A percentile compares a stretch with the other conserved stretches of the same genome.
These are phyloP conservation scores for Salvia splendens DNA, from an alignment of 257 asterid genomes.

Conservation along the genomic window DNA sequence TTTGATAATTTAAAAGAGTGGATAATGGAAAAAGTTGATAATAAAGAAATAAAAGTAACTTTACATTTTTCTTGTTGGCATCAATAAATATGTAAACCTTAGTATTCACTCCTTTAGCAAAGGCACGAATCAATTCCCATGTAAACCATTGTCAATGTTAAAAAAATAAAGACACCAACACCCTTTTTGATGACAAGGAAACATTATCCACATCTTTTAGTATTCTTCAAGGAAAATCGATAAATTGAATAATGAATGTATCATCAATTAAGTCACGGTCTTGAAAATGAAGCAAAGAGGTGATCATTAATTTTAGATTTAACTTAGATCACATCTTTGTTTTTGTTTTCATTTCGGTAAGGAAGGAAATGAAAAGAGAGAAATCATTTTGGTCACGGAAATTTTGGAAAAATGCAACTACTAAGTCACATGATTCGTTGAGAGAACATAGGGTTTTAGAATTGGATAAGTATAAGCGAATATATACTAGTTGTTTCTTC, in stretches of 20 bases:
- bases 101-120: constrained; percentile 32
- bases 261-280: constrained; percentile 39
- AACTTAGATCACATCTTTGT: constrained; percentile 30
- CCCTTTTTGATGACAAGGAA: constrained; percentile 34
- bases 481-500: constrained; percentile 14
- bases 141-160: constrained; percentile 27
- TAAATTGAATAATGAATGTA: not conserved
- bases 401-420: constrained; percentile 21
- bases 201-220: constrained; percentile 26
- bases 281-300: constrained; percentile 36
- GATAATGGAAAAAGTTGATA: constrained; percentile 25
- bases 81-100: constrained; percentile 30
- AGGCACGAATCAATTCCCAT: constrained; percentile 41
- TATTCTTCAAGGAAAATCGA: constrained; percentile 12
- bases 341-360: constrained; percentile 15
- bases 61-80: constrained; percentile 24
- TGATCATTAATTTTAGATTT: constrained; percentile 26
- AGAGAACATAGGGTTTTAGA: constrained; percentile 18
- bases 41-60: not conserved
- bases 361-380: constrained; percentile 12
- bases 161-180: constrained; percentile 21
- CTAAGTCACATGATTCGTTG: constrained; percentile 49
- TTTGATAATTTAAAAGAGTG: not conserved
- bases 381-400: constrained; percentile 51
- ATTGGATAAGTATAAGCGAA: constrained; percentile 31